Percentiles rank a stretch among this genome's conserved stretches.
Evolutionary conservation across 2,329 filamentous ascomycete genomes (phyloP).

Genomic region (Scytalidium sp.): DNA sequence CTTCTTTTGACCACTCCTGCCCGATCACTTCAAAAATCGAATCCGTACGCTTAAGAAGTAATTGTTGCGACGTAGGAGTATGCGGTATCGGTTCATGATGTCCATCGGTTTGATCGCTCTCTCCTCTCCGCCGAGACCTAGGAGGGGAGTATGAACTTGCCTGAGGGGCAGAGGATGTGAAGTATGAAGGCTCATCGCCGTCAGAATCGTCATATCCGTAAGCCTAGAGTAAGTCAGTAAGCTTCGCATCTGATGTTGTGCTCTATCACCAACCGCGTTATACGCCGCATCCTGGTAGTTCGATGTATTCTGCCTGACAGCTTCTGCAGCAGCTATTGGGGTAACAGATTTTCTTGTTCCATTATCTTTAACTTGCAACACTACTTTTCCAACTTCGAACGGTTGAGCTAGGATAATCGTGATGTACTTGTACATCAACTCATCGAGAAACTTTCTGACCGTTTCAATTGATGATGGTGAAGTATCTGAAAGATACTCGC

Average conservation of each 20-base stretch:
- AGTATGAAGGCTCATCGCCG: conserved; percentile 79
- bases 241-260: not conserved
- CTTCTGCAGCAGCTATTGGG: conserved; percentile 12
- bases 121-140: conserved; percentile 30
- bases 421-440: conserved; percentile 88
- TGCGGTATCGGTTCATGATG: conserved; percentile 34
- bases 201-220: conserved; percentile 65
- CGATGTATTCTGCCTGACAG: conserved; percentile 13
- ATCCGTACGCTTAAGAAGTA: conserved; percentile 71
- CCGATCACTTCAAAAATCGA: conserved; percentile 84
- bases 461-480: conserved; percentile 74
- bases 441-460: conserved; percentile 74
- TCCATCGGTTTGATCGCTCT: conserved; percentile 24
- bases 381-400: conserved; percentile 94
- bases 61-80: conserved; percentile 49
- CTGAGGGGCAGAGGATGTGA: conserved; percentile 58
- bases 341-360: conserved; percentile 23
- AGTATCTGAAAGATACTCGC: conserved; percentile 75
- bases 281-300: conserved; percentile 21
- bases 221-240: not conserved
- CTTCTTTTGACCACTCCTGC: conserved; percentile 86
- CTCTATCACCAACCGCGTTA: conserved; percentile 17
- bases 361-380: conserved; percentile 73
- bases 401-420: conserved; percentile 88
- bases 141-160: conserved; percentile 38